Evolutionary conservation across 139 green algal genomes (phyloP).

Genomic region (Picochlorum costavermella): DNA sequence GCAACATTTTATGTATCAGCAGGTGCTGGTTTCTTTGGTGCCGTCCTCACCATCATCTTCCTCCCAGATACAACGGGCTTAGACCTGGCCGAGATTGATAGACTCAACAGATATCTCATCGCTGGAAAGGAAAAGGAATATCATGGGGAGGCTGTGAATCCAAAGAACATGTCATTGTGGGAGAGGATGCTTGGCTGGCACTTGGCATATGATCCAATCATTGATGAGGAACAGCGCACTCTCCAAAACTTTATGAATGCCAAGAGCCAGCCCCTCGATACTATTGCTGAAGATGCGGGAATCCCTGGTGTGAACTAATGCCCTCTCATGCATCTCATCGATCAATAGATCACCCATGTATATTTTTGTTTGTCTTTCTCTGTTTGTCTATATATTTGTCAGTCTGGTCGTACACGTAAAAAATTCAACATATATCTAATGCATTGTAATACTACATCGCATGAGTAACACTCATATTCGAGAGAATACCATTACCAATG

Average conservation of each 20-base stretch:
- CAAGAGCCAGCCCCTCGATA: too few relatives aligned
- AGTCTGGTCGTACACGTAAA: too few relatives aligned
- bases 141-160: constrained; percentile 49
- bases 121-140: constrained; percentile 19
- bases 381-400: too few relatives aligned
- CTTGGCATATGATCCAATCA: constrained; percentile 31
- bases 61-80: constrained; percentile 52
- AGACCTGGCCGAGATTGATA: constrained; percentile 52
- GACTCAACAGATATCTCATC: constrained; percentile 26
- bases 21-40: constrained; percentile 28
- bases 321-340: too few relatives aligned
- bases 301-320: too few relatives aligned
- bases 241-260: constrained; percentile 11
- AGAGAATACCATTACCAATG: too few relatives aligned
- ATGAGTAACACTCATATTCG: too few relatives aligned
- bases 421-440: too few relatives aligned
- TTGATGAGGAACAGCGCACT: constrained; percentile 25
- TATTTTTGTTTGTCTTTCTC: too few relatives aligned
- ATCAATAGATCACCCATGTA: too few relatives aligned
- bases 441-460: too few relatives aligned
- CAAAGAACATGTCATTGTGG: constrained; percentile 47
- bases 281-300: too few relatives aligned
- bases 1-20: constrained; percentile 41
- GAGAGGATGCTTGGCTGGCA: constrained; percentile 32
- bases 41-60: constrained; percentile 46